Percentiles rank a stretch among this genome's conserved stretches.
phyloP scores from a whole-genome alignment of 1,284 basidiomycete genomes.

The Schizophyllum commune region DNA sequence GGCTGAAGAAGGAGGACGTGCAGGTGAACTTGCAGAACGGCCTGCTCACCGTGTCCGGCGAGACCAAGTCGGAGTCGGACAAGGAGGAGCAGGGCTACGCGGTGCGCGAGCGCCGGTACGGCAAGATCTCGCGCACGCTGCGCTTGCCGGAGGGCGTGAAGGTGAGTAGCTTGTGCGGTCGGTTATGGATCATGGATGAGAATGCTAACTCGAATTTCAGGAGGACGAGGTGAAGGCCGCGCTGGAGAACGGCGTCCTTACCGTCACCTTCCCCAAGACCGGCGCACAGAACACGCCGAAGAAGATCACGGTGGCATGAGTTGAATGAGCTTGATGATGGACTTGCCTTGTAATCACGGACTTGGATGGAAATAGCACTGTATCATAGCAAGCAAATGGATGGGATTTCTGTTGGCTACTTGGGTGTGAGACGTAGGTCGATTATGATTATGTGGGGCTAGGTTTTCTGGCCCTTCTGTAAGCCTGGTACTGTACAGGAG shows the following conservation, averaged over 20 bases:
- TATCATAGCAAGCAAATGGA: too few relatives aligned
- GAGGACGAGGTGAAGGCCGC: conserved; percentile 15
- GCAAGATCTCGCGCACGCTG: conserved; percentile 38
- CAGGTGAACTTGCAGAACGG: conserved; percentile 31
- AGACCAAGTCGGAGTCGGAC: conserved; percentile 25
- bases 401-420: too few relatives aligned
- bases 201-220: conserved; percentile 1
- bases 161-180: too few relatives aligned
- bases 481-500: too few relatives aligned
- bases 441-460: too few relatives aligned
- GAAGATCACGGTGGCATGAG: conserved; percentile 1
- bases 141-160: conserved; percentile 39
- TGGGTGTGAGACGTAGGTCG: too few relatives aligned
- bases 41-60: conserved; percentile 37
- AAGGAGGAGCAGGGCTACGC: conserved; percentile 26
- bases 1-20: conserved; percentile 31
- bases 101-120: conserved; percentile 41
- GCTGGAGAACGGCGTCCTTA: conserved; percentile 1
- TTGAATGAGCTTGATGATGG: not conserved
- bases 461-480: too few relatives aligned
- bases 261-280: conserved; percentile 1
- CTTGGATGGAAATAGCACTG: too few relatives aligned
- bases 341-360: too few relatives aligned
- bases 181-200: too few relatives aligned
- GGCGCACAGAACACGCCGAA: not conserved